Conservation (phyloP, 1,284 basidiomycete species). For the Trametes versicolor region DNA sequence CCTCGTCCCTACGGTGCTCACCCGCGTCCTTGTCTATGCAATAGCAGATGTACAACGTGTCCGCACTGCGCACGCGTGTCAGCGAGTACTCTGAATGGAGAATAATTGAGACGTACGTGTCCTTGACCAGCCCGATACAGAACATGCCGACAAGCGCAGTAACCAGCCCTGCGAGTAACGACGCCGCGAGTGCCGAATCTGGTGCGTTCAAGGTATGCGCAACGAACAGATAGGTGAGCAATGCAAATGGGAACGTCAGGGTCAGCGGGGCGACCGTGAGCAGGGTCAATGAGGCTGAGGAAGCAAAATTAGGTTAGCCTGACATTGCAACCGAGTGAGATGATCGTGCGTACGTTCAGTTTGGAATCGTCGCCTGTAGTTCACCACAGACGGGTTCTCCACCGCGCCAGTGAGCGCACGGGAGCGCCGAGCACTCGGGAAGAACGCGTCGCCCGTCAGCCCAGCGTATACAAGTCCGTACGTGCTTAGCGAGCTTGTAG, state of each 20-base stretch:
- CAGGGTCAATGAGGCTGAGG: constrained; percentile 71
- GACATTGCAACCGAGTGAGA: neutral
- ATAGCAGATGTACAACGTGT: constrained; percentile 89
- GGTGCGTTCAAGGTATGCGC: constrained; percentile 86
- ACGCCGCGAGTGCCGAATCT: constrained; percentile 79
- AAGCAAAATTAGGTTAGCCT: constrained; percentile 23
- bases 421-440: constrained; percentile 77
- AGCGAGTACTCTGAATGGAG: neutral
- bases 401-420: constrained; percentile 64
- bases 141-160: constrained; percentile 87
- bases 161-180: constrained; percentile 80
- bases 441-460: constrained; percentile 87
- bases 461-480: constrained; percentile 89
- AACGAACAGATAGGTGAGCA: constrained; percentile 88
- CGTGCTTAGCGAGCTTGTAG: constrained; percentile 80
- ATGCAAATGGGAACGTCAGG: constrained; percentile 81
- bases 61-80: constrained; percentile 55
- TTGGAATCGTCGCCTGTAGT: constrained; percentile 59
- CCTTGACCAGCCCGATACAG: constrained; percentile 83
- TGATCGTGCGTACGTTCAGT: constrained; percentile 60
- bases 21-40: constrained; percentile 86
- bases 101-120: constrained; percentile 60
- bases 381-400: constrained; percentile 48
- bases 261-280: constrained; percentile 85
- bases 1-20: constrained; percentile 69